Base-by-base conservation (phyloP, 208 protist genomes). In the Wallacemonas sp. region DNA sequence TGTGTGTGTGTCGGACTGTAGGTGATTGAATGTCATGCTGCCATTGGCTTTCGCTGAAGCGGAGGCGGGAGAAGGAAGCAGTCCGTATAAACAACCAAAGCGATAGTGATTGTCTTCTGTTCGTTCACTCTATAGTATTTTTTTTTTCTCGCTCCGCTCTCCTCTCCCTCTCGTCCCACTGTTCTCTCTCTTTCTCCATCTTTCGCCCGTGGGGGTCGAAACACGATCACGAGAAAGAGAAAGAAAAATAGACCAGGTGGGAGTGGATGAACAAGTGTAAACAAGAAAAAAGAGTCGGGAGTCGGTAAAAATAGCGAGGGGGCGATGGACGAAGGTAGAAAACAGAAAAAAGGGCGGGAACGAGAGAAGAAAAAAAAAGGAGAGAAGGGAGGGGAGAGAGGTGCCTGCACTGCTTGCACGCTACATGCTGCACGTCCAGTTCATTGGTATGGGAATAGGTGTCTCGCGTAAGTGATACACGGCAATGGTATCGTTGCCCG, bases 401-500 rank as follows among this genome's bases (percentile, higher is more conserved):
- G 48, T 57, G 42, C n/a, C n/a, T n/a, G n/a, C n/a, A n/a, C n/a
- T n/a, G n/a, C n/a, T n/a, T n/a, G 31, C 16, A 12, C 32, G 23
- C 16, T 67, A 57, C 62, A 48, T 70, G 2, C 16, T 22, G 36
- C 57, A 64, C n/a, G 48, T 55, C 50, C 63, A 70, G 61, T 61
- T 66, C 26, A 20, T 42, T 23, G 62, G 76, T 7, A 63, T 41
- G 57, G 66, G 41, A 49, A 89, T 45, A 18, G 79, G 82, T 12
- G 57, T 44, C n/a, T 70, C 42, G 54, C 91, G 81, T n/a, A 74
- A 62, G n/a, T 65, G 73, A 70, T 97, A 97, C 12, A 97, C 89
- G 41, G 87, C 91, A 61, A 97, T 85, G 8, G 86, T 92, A 63
- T 97, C 91, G 70, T 92, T 93, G 36, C 91, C 91, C 29, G 87